A percentile compares a stretch with the other conserved stretches of the same genome.
Evolutionary conservation across 1,139 yeast genomes (phyloP).

Genomic region (Lizanozyma gosingica): DNA sequence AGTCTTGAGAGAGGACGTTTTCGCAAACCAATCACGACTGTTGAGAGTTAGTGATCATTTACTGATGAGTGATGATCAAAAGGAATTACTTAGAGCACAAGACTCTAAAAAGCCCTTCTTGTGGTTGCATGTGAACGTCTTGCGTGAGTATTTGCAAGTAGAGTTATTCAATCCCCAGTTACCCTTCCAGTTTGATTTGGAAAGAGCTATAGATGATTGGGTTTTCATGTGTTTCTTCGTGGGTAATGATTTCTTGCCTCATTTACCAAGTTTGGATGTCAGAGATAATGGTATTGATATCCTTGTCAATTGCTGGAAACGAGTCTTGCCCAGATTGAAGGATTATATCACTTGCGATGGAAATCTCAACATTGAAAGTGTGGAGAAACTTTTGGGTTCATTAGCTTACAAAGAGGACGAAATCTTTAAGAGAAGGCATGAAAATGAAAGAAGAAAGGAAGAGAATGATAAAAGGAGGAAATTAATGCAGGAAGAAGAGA

Average conservation of each 20-base stretch:
- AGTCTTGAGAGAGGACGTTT: conserved; percentile 92
- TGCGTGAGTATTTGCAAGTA: conserved; percentile 80
- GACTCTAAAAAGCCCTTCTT: conserved; percentile 78
- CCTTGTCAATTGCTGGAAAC: conserved; percentile 77
- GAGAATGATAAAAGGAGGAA: conserved; percentile 57
- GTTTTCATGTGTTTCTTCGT: conserved; percentile 97
- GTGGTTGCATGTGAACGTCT: conserved; percentile 85
- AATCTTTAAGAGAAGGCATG: conserved; percentile 65
- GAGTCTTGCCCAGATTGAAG: conserved; percentile 52
- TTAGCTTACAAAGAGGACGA: conserved; percentile 70
- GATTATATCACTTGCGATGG: conserved; percentile 92
- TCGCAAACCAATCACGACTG: conserved; percentile 53
- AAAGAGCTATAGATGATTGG: conserved; percentile 98
- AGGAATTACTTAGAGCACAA: conserved; percentile 40
- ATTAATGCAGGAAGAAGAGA: conserved; percentile 33
- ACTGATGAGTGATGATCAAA: conserved; percentile 54
- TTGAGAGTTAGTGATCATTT: conserved; percentile 44
- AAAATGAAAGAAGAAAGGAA: conserved; percentile 57
- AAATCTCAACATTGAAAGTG: conserved; percentile 61
- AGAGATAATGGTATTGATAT: conserved; percentile 89
- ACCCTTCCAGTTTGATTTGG: conserved; percentile 75
- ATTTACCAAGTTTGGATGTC: conserved; percentile 88
- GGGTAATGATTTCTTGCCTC: conserved; percentile 98
- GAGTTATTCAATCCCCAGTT: conserved; percentile 68
- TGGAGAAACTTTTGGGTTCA: conserved; percentile 57